Percentiles rank a stretch among this genome's conserved stretches.
phyloP scores from a whole-genome alignment of 1,284 basidiomycete genomes.

The Phylloboletellus chloephorus region DNA sequence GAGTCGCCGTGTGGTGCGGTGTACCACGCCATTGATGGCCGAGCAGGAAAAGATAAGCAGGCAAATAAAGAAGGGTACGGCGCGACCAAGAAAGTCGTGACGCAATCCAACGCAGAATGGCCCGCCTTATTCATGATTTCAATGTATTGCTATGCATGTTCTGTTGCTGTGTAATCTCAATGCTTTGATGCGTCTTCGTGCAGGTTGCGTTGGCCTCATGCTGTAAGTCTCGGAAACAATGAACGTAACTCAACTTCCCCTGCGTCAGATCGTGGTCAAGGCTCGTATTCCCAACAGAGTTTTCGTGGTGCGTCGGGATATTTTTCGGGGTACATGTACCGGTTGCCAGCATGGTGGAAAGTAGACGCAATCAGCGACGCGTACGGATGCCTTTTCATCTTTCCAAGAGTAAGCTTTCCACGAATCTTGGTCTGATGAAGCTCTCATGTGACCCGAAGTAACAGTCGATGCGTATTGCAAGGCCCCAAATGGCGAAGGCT shows the following conservation, averaged over 20 bases:
- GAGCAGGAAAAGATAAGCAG: constrained; percentile 30
- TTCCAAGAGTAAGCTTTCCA: constrained; percentile 7
- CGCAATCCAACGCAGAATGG: neutral
- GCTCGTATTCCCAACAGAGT: neutral
- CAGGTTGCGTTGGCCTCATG: constrained; percentile 5
- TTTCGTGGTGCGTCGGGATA: no score
- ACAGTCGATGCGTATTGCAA: neutral
- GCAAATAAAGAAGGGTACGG: constrained; percentile 21
- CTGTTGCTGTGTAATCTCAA: constrained; percentile 9
- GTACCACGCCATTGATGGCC: neutral
- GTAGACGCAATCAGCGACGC: no score
- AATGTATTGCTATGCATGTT: constrained; percentile 19
- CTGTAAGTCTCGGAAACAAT: neutral
- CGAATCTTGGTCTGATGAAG: constrained; percentile 1
- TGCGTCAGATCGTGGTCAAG: no score
- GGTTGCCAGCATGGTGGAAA: no score
- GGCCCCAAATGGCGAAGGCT: constrained; percentile 1
- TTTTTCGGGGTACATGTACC: no score
- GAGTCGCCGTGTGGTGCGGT: constrained; percentile 5
- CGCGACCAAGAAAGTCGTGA: constrained; percentile 26
- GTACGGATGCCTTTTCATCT: constrained; percentile 1
- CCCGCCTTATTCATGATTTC: constrained; percentile 9
- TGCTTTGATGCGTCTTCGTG: constrained; percentile 1
- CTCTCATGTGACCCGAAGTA: constrained; percentile 7
- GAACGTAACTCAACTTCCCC: neutral